Base-by-base conservation (phyloP, 768 basidiomycete species). In the Leccinum variicolor region DNA sequence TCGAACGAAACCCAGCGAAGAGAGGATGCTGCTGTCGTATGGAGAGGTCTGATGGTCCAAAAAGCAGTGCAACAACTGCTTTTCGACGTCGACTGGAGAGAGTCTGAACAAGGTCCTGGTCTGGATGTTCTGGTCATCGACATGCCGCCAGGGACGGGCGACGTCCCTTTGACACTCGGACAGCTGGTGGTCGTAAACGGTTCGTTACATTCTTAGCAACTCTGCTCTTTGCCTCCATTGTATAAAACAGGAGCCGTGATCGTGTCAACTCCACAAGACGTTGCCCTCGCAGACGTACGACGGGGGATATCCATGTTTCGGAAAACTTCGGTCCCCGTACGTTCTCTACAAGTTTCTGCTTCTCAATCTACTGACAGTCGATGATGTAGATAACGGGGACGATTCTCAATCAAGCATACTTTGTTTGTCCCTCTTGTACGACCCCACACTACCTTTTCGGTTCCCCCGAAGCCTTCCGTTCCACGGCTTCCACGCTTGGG, bases 21-120 rank as follows among this genome's bases (percentile, higher is more conserved):
- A 54, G 79, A 79, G 34, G 92, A 95, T 67, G 84, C 86, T 0
- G 87, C 94, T 0, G 81, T 98, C 31, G 92, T 96, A 29, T 99
- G 96, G 96, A 82, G 96, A 25, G 96, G 96, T 3, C 81, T 97
- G 21, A 98, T 98, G 96, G 96, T 98, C 1, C 94, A 96, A 75
- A 98, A 98, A 68, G 94, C 95, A 25, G 93, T 95, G 0, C 95
- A 98, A 69, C 95, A 98, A 69, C 79, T 98, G 0, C 80, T 98
- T 1, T 98, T 99, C 66, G 94, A 98, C 62, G 93, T 97, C 6
- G 95, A 98, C 70, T 98, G 96, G 95, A 70, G 81, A 34, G 71
- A 70, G 21, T 62, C 58, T 6, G 66, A 50, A 47, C 36, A 57
- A 46, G 68, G 75, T 15, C 75, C 71, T 0, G 83, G 83, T 3